phyloP scores from a whole-genome alignment of 345 rosid genomes.

The Eucalyptus erythrocorys region DNA sequence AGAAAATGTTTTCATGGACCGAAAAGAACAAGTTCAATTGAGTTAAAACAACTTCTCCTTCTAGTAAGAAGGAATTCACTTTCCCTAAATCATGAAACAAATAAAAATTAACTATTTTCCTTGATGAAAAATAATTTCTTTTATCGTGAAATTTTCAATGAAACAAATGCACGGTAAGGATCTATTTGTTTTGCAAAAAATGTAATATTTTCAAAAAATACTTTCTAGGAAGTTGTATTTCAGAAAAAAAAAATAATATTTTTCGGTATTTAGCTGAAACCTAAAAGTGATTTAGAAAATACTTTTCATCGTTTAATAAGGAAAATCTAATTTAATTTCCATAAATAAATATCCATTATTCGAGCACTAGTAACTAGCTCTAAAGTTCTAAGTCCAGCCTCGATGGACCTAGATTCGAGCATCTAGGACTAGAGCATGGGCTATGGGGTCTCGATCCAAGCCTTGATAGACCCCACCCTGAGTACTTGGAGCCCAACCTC shows the following conservation, averaged over 20 bases:
- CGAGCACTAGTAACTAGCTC: background rate
- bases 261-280: fast-evolving
- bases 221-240: background rate
- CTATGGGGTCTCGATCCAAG: background rate
- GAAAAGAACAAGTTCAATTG: too few relatives aligned
- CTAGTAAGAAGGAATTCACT: background rate
- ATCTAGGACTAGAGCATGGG: fast-evolving
- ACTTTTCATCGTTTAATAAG: background rate
- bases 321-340: background rate
- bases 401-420: background rate
- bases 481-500: background rate
- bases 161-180: background rate
- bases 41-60: background rate
- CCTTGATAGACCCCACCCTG: fast-evolving
- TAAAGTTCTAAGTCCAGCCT: background rate
- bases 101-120: background rate
- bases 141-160: background rate
- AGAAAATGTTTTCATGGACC: fast-evolving
- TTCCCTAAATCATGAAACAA: background rate
- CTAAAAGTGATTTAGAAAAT: too few relatives aligned
- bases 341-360: background rate
- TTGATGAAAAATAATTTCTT: too few relatives aligned
- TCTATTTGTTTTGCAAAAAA: fast-evolving
- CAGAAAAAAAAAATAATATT: fast-evolving
- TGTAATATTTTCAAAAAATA: too few relatives aligned